A percentile compares a stretch with the other conserved stretches of the same genome.
Conservation (phyloP, 768 basidiomycete genomes). For the Pisolithus albus region DNA sequence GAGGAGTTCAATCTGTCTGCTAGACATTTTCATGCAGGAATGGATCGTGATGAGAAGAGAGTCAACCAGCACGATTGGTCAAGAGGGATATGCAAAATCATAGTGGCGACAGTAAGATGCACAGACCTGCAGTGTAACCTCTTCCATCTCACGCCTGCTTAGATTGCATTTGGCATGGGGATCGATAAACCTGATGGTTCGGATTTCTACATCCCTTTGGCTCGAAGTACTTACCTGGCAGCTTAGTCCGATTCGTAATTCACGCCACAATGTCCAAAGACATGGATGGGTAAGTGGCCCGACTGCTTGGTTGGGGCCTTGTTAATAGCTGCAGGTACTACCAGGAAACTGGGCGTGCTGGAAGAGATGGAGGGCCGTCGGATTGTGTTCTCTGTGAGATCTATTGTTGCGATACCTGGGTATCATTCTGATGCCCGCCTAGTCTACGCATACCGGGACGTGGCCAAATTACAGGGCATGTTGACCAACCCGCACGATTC, state of each 20-base stretch:
- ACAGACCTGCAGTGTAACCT: not conserved
- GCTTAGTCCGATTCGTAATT: constrained; percentile 82
- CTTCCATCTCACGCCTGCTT: constrained; percentile 4
- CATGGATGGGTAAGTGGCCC: constrained; percentile 62
- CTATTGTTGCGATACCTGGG: not conserved
- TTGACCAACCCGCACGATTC: constrained; percentile 46
- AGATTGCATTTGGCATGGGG: constrained; percentile 98
- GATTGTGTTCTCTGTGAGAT: constrained; percentile 81
- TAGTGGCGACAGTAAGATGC: constrained; percentile 80
- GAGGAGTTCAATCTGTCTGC: constrained; percentile 54
- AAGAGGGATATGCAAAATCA: constrained; percentile 60
- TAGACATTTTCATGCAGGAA: constrained; percentile 80
- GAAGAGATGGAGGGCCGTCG: constrained; percentile 79
- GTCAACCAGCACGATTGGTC: constrained; percentile 69
- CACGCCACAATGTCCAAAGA: constrained; percentile 79
- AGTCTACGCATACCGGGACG: constrained; percentile 68
- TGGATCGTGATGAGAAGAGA: constrained; percentile 57
- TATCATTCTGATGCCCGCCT: not conserved
- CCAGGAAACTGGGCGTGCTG: constrained; percentile 96
- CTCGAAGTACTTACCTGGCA: constrained; percentile 4
- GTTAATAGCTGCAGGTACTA: constrained; percentile 52
- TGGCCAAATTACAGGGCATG: constrained; percentile 46
- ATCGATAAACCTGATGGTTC: constrained; percentile 80
- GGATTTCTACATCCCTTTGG: constrained; percentile 5
- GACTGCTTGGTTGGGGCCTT: not conserved